Percentiles rank a stretch among this genome's conserved stretches.
Evolutionary conservation across 164 flowering plant genomes (phyloP).

Genomic region (Kingdonia uniflora): DNA sequence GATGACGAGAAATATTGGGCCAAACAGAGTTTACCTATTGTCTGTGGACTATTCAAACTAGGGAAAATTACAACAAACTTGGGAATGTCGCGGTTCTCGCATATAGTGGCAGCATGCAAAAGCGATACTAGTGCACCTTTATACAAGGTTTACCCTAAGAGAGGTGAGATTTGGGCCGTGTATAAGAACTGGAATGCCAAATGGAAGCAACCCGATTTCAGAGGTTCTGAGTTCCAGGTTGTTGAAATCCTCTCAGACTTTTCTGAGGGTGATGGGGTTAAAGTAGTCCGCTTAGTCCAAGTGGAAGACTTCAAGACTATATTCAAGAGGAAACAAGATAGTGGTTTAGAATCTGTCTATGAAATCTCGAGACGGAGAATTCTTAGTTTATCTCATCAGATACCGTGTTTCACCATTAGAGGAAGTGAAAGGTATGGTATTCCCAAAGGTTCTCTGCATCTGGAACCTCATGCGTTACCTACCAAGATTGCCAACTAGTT

Average conservation of each 20-base stretch:
- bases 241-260: slow-evolving; percentile 35
- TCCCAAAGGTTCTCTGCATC: slow-evolving; percentile 32
- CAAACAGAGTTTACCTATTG: slow-evolving; percentile 23
- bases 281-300: slow-evolving; percentile 18
- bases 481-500: background rate
- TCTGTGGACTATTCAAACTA: slow-evolving; percentile 27
- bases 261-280: slow-evolving; percentile 16
- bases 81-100: slow-evolving; percentile 25
- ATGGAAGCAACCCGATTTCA: slow-evolving; percentile 27
- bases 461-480: slow-evolving; percentile 48
- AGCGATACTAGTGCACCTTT: slow-evolving; percentile 9
- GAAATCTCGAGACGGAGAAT: slow-evolving; percentile 19
- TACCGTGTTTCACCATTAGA: slow-evolving; percentile 25
- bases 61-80: slow-evolving; percentile 12
- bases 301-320: slow-evolving; percentile 31
- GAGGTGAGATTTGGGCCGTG: slow-evolving; percentile 58
- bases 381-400: slow-evolving; percentile 39
- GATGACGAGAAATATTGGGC: slow-evolving; percentile 24
- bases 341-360: slow-evolving; percentile 24
- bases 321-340: slow-evolving; percentile 20
- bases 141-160: slow-evolving; percentile 32
- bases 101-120: slow-evolving; percentile 23
- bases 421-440: too few species aligned
- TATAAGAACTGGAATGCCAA: slow-evolving; percentile 31
- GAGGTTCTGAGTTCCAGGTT: slow-evolving; percentile 13